Evolutionary conservation across 306 rosid species (phyloP).

Genomic region (Citrullus amarus): DNA sequence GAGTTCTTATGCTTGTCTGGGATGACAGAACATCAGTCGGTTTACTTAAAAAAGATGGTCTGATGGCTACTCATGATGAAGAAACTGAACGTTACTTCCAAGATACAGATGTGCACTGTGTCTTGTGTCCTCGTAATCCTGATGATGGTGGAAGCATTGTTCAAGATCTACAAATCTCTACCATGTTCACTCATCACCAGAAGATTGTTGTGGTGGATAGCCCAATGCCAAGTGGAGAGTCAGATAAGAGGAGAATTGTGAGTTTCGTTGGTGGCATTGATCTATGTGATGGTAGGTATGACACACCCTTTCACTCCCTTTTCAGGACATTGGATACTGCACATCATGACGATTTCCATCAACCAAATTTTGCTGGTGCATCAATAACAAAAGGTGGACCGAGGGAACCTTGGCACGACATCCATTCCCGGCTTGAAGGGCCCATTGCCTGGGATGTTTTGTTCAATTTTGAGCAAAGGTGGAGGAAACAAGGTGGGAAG

Average conservation of each 20-base stretch:
- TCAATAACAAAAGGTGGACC: slow-evolving; percentile 62
- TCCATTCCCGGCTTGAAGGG: slow-evolving; percentile 70
- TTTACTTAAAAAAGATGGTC: slow-evolving; percentile 56
- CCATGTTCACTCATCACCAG: slow-evolving; percentile 80
- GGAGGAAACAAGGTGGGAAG: slow-evolving; percentile 74
- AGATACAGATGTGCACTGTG: slow-evolving; percentile 49
- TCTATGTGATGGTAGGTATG: slow-evolving; percentile 72
- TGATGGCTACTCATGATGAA: slow-evolving; percentile 73
- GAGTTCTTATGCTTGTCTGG: slow-evolving; percentile 65
- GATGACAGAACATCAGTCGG: slow-evolving; percentile 66
- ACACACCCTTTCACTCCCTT: slow-evolving; percentile 56
- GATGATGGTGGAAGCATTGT: slow-evolving; percentile 59
- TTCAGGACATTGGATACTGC: slow-evolving; percentile 62
- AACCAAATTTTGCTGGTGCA: slow-evolving; percentile 55
- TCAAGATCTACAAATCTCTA: slow-evolving; percentile 48
- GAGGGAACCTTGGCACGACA: slow-evolving; percentile 73
- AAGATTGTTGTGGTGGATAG: slow-evolving; percentile 66
- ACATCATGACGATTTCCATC: slow-evolving; percentile 64
- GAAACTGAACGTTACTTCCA: slow-evolving; percentile 39
- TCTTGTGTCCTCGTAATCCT: slow-evolving; percentile 66
- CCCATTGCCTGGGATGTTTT: slow-evolving; percentile 72
- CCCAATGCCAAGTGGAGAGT: slow-evolving; percentile 33
- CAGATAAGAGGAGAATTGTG: slow-evolving; percentile 44
- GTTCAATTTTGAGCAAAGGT: slow-evolving; percentile 66
- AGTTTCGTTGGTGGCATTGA: slow-evolving; percentile 75